Evolutionary conservation across 148 eudicot species (phyloP), one percentile per base, ranked within the genome.

Genomic region (Arctostaphylos glauca): DNA sequence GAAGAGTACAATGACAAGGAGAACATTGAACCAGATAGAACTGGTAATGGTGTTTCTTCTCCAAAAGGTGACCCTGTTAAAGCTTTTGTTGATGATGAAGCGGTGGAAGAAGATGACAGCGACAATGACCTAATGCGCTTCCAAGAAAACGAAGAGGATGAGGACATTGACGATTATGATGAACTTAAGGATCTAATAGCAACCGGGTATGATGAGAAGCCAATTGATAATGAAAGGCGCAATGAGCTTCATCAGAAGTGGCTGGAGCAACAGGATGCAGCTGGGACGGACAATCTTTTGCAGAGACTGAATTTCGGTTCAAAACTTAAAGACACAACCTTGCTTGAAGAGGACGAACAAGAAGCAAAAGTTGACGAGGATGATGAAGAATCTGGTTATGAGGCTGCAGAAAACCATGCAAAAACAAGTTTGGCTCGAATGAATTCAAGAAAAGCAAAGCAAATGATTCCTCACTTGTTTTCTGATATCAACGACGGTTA

Each of bases 251-350:
- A 96, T 89, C 97, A 93, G 85, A 90, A 85, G 88, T 96, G 98
- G 99, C 91, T 93, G 87, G 92, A 94, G 86, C 94, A 93, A 85
- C 93, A 94, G 85, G 99, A 96, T 91, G 95, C 93, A 77, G 91
- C 91, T 82, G 96, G 97, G 84, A 96, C 95, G 10, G 94, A 92
- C 67, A 88, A 90, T 70, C 94, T 96, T 74, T 76, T 96, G 88
- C 95, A 91, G 83, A 96, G 83, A 88, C 85, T 96, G 79, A 90
- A 88, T 75, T 87, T 84, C 77, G 87, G 93, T 67, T 50, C 85
- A n/a, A 89, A 84, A 84, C 81, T 86, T 58, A 84, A 67, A 78
- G 93, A 89, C n/a, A 74, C 86, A 58, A 66, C 84, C 67, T 74
- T 88, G 71, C 81, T 77, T 43, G 88, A 80, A 4, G 90, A 88